Percentiles rank a stretch among this genome's conserved stretches.
Evolutionary conservation across 345 rosid species (phyloP).

Genomic region (Populus nigra): DNA sequence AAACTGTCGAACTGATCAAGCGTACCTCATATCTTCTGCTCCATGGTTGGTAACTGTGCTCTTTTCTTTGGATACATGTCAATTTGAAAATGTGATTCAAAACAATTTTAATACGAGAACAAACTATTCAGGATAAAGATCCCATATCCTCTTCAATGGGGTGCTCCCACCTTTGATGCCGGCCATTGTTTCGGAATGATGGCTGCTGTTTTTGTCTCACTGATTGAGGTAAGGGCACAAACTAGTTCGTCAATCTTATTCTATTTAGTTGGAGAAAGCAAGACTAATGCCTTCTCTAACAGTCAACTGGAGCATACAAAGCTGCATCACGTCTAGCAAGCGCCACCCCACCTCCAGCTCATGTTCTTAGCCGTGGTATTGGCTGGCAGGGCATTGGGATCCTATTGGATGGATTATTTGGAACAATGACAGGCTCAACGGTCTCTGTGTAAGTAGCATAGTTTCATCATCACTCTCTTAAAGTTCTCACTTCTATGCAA

Average conservation of each 20-base stretch:
- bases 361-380: conserved; percentile 96
- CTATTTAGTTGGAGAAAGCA: not conserved
- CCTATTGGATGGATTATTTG: conserved; percentile 78
- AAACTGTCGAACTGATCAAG: conserved; percentile 90
- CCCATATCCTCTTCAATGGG: conserved; percentile 99
- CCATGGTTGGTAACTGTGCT: conserved; percentile 62
- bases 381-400: conserved; percentile 99
- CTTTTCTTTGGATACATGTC: not conserved
- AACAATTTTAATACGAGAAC: not conserved
- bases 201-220: conserved; percentile 91
- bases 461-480: conserved; percentile 4
- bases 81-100: not conserved
- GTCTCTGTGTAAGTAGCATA: conserved; percentile 69
- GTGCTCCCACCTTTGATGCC: conserved; percentile 97
- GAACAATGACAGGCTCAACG: conserved; percentile 74
- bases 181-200: conserved; percentile 98
- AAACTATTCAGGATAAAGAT: conserved; percentile 67
- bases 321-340: conserved; percentile 96
- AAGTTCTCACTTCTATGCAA: conserved; percentile 10
- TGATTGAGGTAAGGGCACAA: conserved; percentile 64
- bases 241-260: not conserved
- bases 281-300: conserved; percentile 16
- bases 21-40: conserved; percentile 97
- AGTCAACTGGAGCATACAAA: conserved; percentile 97
- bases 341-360: conserved; percentile 98